These are phyloP conservation scores for Echites panduratus DNA, from an alignment of 257 asterid genomes.

Conservation along the genomic window DNA sequence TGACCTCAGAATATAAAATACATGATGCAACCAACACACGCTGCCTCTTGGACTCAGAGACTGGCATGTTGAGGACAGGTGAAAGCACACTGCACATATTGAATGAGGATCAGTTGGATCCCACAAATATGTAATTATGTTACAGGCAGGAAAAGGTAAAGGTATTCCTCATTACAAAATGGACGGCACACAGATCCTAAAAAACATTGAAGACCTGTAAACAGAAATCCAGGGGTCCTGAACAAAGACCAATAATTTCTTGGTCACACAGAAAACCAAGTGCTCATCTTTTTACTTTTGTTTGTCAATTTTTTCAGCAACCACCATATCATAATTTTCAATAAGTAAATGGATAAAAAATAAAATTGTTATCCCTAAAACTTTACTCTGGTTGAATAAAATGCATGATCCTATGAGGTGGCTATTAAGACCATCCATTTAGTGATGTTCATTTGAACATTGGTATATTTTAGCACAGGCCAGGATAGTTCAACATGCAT, in stretches of 20 bases:
- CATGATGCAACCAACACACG: conserved; percentile 96
- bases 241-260: not conserved
- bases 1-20: conserved; percentile 88
- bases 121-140: not conserved
- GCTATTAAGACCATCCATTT: not conserved
- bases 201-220: not conserved
- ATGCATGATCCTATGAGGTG: not conserved
- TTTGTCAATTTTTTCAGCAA: not conserved
- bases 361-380: not conserved
- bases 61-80: conserved; percentile 86
- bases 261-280: not conserved
- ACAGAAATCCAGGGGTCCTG: not conserved
- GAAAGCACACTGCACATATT: conserved; percentile 74
- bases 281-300: not conserved
- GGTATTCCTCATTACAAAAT: not conserved
- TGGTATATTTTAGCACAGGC: not conserved
- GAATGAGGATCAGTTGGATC: conserved; percentile 26
- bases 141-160: not conserved
- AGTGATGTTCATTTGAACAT: not conserved
- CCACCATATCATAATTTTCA: not conserved
- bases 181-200: not conserved
- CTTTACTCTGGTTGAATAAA: not conserved
- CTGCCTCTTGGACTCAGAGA: conserved; percentile 89
- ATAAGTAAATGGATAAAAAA: not conserved
- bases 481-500: not conserved